These are phyloP conservation scores for Plenodomus lindquistii DNA, from an alignment of 2,329 filamentous ascomycete species.

Conservation along the genomic window DNA sequence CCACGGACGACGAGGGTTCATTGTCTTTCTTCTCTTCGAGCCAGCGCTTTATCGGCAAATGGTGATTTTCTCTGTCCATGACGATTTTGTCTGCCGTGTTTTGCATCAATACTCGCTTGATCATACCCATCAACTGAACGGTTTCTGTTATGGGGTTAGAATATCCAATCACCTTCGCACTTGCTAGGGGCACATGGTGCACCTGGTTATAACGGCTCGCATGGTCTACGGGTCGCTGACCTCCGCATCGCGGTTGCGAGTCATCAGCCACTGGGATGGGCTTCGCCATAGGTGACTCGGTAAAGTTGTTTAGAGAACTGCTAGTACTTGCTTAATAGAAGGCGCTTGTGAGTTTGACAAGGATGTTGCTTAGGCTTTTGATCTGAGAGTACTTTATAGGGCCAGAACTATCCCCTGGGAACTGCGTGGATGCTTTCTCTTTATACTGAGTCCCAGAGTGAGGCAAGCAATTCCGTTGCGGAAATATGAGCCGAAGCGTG, in stretches of 20 bases:
- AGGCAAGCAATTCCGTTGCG: background rate
- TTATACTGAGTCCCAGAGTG: background rate
- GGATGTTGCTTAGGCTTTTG: background rate
- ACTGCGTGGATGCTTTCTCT: too few relatives aligned
- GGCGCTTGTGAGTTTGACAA: background rate
- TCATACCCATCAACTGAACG: background rate
- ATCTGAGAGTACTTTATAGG: background rate
- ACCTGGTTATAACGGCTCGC: constrained; percentile 1
- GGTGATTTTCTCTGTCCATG: background rate
- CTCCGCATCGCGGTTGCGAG: constrained; percentile 22
- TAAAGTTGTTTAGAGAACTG: background rate
- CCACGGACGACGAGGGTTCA: constrained; percentile 6
- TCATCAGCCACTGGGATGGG: constrained; percentile 7
- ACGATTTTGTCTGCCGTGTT: background rate
- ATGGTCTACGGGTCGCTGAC: constrained; percentile 3
- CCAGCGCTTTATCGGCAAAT: constrained; percentile 17
- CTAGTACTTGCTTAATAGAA: background rate
- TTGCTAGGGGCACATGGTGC: background rate
- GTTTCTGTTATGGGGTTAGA: constrained; percentile 4
- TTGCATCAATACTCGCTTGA: background rate
- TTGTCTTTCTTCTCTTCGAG: constrained; percentile 10
- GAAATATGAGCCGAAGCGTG: background rate
- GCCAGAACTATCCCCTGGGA: too few relatives aligned
- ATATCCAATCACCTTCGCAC: background rate
- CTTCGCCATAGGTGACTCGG: constrained; percentile 12